Base-by-base conservation (phyloP, 1,284 basidiomycete genomes). In the Ceratobasidium sp. region DNA sequence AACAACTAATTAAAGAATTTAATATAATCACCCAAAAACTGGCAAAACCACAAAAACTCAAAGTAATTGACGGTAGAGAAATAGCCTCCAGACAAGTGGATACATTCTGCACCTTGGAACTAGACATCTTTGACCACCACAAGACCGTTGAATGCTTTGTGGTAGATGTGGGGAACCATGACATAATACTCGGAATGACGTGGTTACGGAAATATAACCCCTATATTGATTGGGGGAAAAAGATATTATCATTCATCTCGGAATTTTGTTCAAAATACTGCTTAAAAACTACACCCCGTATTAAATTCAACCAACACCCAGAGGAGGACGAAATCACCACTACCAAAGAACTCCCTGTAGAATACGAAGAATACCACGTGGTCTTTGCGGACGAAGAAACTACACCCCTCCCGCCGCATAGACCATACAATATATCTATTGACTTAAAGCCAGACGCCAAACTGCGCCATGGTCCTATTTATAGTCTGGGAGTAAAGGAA, bases 171-270 rank as follows among this genome's bases (percentile, higher is more conserved):
- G 75, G 75, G 2, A 37, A 47, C 4, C 54, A 76, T 28, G 39
- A 69, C 45, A 28, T 76, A 11, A 51, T 79, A 13, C 76, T 79
- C 31, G 77, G 79, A 17, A 47, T 79, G 47, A 49, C 76, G 7
- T 79, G 79, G 78, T 45, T 79, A 1, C 45, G 66, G 42, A 45
- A 65, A 45, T 69, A 76, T 60, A 71, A 74, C 47, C 78, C 79
- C 15, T 20, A 37, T 17, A 75, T 80, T 31, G 45, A 77, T 35
- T 79, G 78, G 78, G 61, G 47, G 13, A 56, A 42, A 26, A 28
- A 69, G 20, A 31, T 23, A 1, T 4, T 77, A n/a, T 6, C 54
- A 1, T 63, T 69, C 45, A 37, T 56, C 45, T 42, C 39, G 20
- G 10, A 8, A 26, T 45, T 10, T 26, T 61, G 64, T 35, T 1